Conservation (phyloP, 345 rosid genomes). For the Dovyalis caffra region DNA sequence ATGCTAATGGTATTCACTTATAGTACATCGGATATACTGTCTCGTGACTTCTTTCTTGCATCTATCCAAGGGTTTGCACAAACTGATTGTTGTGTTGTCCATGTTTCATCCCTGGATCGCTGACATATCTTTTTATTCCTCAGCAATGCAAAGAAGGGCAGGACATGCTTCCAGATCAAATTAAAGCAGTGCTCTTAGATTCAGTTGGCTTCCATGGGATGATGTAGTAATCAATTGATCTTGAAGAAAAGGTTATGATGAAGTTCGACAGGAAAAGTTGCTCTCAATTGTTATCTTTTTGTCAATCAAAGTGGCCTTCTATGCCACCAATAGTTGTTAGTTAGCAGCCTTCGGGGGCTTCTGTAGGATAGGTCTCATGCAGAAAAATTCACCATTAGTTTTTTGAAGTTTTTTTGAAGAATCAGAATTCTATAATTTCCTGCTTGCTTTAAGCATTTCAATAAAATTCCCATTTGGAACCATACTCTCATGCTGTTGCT, state of each 20-base stretch:
- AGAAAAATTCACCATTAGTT: not conserved
- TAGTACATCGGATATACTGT: not conserved
- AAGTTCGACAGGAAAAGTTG: not conserved
- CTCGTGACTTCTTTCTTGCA: not conserved
- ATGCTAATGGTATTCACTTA: no score
- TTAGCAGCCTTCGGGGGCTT: not conserved
- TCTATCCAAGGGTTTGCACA: not conserved
- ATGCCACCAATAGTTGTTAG: not conserved
- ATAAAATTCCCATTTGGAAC: not conserved
- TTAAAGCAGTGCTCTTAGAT: slow-evolving; percentile 87
- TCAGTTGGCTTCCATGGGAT: slow-evolving; percentile 71
- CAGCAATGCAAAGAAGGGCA: slow-evolving; percentile 96
- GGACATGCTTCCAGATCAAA: slow-evolving; percentile 81
- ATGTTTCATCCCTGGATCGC: not conserved
- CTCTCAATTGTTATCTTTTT: not conserved
- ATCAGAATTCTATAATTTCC: not conserved
- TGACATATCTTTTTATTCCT: not conserved
- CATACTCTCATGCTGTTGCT: no score
- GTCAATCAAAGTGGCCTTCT: not conserved
- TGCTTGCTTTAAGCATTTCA: not conserved
- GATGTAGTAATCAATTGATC: not conserved
- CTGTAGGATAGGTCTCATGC: not conserved
- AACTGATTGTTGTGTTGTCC: not conserved
- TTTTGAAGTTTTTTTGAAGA: not conserved
- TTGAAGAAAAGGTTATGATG: not conserved